Evolutionary conservation across 2,329 filamentous ascomycete species (phyloP).

Genomic region (Fonsecaea erecta): DNA sequence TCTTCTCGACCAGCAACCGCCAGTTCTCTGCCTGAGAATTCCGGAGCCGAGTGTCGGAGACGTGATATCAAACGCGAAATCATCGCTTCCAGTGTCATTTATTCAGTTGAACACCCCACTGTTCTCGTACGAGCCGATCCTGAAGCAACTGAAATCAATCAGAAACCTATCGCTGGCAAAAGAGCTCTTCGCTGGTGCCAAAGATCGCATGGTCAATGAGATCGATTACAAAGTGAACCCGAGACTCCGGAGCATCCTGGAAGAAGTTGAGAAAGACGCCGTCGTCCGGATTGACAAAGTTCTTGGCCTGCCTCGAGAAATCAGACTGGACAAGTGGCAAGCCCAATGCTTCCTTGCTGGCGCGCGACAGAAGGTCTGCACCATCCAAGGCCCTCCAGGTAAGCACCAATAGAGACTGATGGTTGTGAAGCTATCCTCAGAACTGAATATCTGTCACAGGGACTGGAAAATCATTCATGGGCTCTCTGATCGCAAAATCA

Average conservation of each 20-base stretch:
- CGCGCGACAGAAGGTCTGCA: background rate
- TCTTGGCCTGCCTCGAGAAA: background rate
- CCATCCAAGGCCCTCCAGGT: background rate
- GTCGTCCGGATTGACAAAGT: background rate
- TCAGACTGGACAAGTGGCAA: background rate
- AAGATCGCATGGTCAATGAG: background rate
- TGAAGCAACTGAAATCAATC: background rate
- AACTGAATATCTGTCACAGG: background rate
- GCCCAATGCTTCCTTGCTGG: background rate
- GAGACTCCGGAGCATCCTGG: background rate
- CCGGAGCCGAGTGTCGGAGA: background rate
- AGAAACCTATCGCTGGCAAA: background rate
- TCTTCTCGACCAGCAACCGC: background rate
- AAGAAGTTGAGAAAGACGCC: background rate
- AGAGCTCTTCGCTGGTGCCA: background rate
- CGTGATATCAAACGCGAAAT: background rate
- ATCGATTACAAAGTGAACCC: background rate
- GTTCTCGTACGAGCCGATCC: background rate
- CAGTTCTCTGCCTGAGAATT: background rate
- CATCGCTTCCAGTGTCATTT: background rate
- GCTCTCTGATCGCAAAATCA: background rate
- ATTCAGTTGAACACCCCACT: background rate
- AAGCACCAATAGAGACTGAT: background rate
- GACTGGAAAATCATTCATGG: background rate
- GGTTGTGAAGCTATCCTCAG: background rate